Evolutionary conservation across 768 basidiomycete genomes (phyloP).

Genomic region (Hemileccinum rubropunctum): DNA sequence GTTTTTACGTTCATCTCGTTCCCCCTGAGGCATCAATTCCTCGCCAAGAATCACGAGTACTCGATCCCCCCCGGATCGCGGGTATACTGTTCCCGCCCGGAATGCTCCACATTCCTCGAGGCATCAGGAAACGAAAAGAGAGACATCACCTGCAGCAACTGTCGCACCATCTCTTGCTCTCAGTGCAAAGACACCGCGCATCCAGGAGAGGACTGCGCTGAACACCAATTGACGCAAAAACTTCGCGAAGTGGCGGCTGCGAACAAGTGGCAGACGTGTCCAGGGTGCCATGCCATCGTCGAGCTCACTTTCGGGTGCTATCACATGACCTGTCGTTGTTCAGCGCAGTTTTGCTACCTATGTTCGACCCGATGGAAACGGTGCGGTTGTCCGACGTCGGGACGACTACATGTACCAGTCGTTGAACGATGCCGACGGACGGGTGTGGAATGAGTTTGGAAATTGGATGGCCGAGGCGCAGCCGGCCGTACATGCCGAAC

Average conservation of each 20-base stretch:
- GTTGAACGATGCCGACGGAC: slow-evolving; percentile 21
- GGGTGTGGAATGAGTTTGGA: slow-evolving; percentile 25
- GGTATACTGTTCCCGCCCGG: slow-evolving; percentile 47
- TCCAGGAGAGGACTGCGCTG: slow-evolving; percentile 36
- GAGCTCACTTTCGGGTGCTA: slow-evolving; percentile 58
- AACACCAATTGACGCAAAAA: slow-evolving; percentile 41
- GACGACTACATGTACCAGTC: slow-evolving; percentile 45
- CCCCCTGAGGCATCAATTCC: slow-evolving; percentile 31
- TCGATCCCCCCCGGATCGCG: slow-evolving; percentile 39
- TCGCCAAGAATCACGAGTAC: slow-evolving; percentile 47
- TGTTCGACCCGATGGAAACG: slow-evolving; percentile 63
- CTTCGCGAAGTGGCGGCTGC: slow-evolving; percentile 44
- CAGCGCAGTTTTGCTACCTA: slow-evolving; percentile 59
- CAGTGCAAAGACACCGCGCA: slow-evolving; percentile 51
- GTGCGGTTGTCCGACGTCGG: too few species aligned
- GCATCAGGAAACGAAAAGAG: slow-evolving; percentile 23
- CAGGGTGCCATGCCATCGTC: slow-evolving; percentile 52
- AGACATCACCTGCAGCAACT: slow-evolving; percentile 38
- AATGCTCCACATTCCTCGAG: slow-evolving; percentile 55
- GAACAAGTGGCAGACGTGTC: slow-evolving; percentile 62
- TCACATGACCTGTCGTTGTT: slow-evolving; percentile 58
- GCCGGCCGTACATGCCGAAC: slow-evolving; percentile 19
- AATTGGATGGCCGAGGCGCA: slow-evolving; percentile 4
- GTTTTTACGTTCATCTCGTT: slow-evolving; percentile 30
- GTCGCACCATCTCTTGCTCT: slow-evolving; percentile 41